These are phyloP conservation scores for Saccharomycopsis vini DNA, from an alignment of 805 yeast species.

Conservation along the genomic window DNA sequence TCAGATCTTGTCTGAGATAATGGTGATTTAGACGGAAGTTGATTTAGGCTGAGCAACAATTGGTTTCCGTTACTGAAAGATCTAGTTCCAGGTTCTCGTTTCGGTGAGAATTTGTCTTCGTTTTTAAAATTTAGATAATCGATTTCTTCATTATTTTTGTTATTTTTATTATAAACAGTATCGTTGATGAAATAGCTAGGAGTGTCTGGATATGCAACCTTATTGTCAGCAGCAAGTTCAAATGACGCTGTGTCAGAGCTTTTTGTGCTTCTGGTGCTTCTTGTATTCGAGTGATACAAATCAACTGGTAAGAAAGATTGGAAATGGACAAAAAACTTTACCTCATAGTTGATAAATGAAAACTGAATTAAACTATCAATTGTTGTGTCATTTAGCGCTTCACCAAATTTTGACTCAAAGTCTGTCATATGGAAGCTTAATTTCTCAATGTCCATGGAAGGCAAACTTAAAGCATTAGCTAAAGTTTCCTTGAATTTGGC, in stretches of 20 bases:
- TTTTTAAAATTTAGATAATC: conserved; percentile 53
- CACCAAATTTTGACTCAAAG: conserved; percentile 51
- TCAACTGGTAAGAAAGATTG: conserved; percentile 22
- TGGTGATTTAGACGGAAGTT: conserved; percentile 29
- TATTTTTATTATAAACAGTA: conserved; percentile 24
- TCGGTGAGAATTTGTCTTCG: conserved; percentile 5
- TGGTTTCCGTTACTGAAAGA: conserved; percentile 10
- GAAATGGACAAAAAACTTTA: conserved; percentile 31
- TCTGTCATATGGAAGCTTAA: conserved; percentile 56
- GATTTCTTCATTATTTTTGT: conserved; percentile 19
- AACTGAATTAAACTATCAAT: conserved; percentile 31
- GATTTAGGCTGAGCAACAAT: conserved; percentile 16
- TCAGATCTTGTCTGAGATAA: conserved; percentile 60
- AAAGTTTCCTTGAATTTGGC: conserved; percentile 34
- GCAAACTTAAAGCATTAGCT: conserved; percentile 29
- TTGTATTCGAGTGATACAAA: conserved; percentile 17
- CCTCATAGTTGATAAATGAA: conserved; percentile 27
- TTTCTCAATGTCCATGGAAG: conserved; percentile 22
- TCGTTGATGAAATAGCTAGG: conserved; percentile 56
- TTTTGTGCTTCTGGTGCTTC: conserved; percentile 35
- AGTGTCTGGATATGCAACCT: conserved; percentile 47
- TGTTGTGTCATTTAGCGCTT: conserved; percentile 41
- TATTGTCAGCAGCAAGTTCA: conserved; percentile 36
- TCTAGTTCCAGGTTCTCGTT: no score
- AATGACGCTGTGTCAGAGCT: conserved; percentile 49